Percentiles rank a stretch among this genome's conserved stretches.
These are phyloP conservation scores for Daedalea quercina DNA, from an alignment of 768 basidiomycete species.

Conservation along the genomic window DNA sequence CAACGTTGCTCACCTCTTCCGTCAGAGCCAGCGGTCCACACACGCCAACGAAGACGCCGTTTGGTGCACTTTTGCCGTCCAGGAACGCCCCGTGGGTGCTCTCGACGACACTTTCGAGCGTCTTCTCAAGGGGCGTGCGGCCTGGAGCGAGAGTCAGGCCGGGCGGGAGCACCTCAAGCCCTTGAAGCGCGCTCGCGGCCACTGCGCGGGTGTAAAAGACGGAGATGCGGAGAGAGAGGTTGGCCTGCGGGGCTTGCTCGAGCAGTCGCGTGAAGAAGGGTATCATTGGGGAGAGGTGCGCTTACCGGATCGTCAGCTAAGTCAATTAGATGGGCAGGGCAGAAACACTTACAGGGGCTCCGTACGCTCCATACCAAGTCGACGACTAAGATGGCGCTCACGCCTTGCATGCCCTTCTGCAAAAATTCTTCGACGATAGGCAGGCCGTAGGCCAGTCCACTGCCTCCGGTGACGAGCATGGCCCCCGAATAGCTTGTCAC, in stretches of 20 bases:
- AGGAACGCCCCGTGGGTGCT: constrained; percentile 12
- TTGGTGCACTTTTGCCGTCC: neutral
- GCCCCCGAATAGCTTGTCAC: constrained; percentile 44
- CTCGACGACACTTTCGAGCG: constrained; percentile 17
- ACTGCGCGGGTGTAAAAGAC: constrained; percentile 36
- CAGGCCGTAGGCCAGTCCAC: constrained; percentile 54
- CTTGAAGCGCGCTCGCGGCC: constrained; percentile 11
- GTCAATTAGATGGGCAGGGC: constrained; percentile 9
- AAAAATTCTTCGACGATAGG: constrained; percentile 46
- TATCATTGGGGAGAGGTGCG: constrained; percentile 31
- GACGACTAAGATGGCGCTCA: constrained; percentile 34
- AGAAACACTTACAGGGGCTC: constrained; percentile 30
- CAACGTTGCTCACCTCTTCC: constrained; percentile 30
- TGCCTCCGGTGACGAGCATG: constrained; percentile 52
- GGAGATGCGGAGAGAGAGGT: constrained; percentile 30
- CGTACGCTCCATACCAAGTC: constrained; percentile 49
- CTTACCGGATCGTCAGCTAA: constrained; percentile 15
- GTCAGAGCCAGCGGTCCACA: constrained; percentile 35
- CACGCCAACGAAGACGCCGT: constrained; percentile 34
- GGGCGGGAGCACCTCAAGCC: constrained; percentile 18
- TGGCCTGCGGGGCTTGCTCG: constrained; percentile 21
- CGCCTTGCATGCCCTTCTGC: constrained; percentile 25
- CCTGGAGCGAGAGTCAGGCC: constrained; percentile 24
- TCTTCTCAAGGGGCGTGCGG: constrained; percentile 13
- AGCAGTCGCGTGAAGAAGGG: constrained; percentile 31